phyloP scores from a whole-genome alignment of 2,329 filamentous ascomycete genomes.

The Elsinoe arachidis region DNA sequence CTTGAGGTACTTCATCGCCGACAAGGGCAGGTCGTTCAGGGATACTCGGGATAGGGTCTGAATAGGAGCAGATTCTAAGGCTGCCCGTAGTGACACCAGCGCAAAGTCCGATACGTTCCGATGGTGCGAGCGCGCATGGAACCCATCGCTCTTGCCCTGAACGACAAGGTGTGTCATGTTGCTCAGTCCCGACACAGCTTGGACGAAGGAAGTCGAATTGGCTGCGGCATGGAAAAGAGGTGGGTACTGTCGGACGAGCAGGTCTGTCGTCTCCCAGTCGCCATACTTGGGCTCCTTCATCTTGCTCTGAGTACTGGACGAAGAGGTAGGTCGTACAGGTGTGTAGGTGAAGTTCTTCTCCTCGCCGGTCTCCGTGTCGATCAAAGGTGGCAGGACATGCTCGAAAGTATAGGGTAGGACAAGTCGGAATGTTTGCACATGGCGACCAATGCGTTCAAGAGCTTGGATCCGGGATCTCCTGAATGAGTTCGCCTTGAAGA shows the following conservation, averaged over 20 bases:
- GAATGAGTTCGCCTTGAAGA: conserved; percentile 66
- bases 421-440: conserved; percentile 72
- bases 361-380: conserved; percentile 66
- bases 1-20: conserved; percentile 68
- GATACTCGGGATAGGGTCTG: conserved; percentile 59
- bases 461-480: conserved; percentile 64
- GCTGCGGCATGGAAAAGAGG: conserved; percentile 83
- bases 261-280: conserved; percentile 66
- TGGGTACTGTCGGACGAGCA: conserved; percentile 78
- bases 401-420: conserved; percentile 65
- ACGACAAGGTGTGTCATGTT: conserved; percentile 68
- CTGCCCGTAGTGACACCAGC: conserved; percentile 76
- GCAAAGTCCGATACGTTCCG: conserved; percentile 73
- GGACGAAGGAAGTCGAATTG: conserved; percentile 76
- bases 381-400: conserved; percentile 75
- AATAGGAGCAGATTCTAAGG: conserved; percentile 65
- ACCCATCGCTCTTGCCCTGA: conserved; percentile 62
- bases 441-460: conserved; percentile 65
- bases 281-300: conserved; percentile 66
- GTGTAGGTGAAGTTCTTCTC: conserved; percentile 77
- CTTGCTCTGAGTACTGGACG: conserved; percentile 43
- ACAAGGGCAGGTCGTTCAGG: conserved; percentile 64
- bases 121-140: conserved; percentile 59
- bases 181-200: conserved; percentile 58
- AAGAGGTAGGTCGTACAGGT: conserved; percentile 56